Evolutionary conservation across 2,329 filamentous ascomycete species (phyloP).

Genomic region (Akanthomyces dipterigenus): DNA sequence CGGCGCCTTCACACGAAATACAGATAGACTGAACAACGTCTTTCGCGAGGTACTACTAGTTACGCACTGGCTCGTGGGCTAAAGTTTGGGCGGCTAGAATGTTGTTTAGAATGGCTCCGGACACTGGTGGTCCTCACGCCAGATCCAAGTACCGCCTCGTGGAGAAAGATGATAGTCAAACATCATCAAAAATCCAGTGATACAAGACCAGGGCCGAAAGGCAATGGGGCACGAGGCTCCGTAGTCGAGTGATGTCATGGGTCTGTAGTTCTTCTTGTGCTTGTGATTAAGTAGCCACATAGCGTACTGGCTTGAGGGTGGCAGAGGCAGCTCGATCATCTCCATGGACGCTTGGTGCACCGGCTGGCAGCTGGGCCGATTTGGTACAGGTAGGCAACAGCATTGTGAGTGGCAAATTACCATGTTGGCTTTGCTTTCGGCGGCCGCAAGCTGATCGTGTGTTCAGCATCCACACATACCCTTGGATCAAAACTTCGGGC

Average conservation of each 20-base stretch:
- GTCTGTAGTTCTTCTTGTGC: background rate
- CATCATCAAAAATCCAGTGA: background rate
- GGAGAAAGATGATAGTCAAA: background rate
- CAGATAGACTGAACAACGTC: background rate
- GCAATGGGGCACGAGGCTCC: background rate
- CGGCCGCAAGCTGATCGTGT: background rate
- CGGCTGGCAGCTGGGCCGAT: background rate
- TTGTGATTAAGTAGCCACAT: background rate
- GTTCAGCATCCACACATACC: background rate
- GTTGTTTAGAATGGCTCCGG: background rate
- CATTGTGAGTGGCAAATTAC: background rate
- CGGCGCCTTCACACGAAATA: background rate
- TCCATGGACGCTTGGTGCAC: background rate
- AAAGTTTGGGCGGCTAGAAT: background rate
- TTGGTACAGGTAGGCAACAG: background rate
- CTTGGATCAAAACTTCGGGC: background rate
- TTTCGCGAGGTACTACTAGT: background rate
- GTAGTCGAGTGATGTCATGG: background rate
- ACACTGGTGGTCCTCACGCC: background rate
- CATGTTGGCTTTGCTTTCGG: background rate
- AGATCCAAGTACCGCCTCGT: background rate
- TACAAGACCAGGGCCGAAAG: background rate
- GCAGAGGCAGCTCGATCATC: background rate
- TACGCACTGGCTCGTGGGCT: background rate
- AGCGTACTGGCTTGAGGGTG: background rate